Evolutionary conservation across 306 rosid species (phyloP).

Genomic region (Cucurbita ficifolia): DNA sequence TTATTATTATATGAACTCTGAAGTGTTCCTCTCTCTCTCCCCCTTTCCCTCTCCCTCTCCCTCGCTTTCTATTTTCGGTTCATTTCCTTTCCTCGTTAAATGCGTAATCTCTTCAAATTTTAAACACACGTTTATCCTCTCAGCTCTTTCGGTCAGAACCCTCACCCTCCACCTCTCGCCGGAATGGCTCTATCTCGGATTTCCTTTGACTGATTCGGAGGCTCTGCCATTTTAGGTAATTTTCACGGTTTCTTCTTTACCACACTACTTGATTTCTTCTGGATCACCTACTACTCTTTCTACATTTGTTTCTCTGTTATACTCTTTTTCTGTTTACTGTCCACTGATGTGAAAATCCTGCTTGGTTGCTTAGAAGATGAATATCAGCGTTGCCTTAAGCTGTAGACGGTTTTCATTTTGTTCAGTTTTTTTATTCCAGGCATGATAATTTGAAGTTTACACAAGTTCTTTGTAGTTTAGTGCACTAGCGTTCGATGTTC

Average conservation of each 20-base stretch:
- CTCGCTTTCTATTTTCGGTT: neutral
- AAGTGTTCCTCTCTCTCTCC: neutral
- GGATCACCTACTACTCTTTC: neutral
- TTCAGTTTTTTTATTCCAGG: neutral
- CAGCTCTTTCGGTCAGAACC: neutral
- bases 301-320: neutral
- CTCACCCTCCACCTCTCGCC: neutral
- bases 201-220: neutral
- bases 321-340: neutral
- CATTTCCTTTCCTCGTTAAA: neutral
- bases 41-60: neutral
- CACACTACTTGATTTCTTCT: neutral
- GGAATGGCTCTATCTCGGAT: neutral
- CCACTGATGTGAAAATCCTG: neutral
- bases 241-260: neutral
- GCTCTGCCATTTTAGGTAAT: neutral
- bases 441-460: neutral
- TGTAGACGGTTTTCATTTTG: neutral
- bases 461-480: neutral
- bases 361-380: neutral
- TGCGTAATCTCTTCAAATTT: neutral
- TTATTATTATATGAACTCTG: neutral
- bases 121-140: neutral
- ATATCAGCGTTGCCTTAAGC: neutral
- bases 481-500: neutral